Base-by-base conservation (phyloP, 352 stramenopile species). In the Phytophthora sp. region DNA sequence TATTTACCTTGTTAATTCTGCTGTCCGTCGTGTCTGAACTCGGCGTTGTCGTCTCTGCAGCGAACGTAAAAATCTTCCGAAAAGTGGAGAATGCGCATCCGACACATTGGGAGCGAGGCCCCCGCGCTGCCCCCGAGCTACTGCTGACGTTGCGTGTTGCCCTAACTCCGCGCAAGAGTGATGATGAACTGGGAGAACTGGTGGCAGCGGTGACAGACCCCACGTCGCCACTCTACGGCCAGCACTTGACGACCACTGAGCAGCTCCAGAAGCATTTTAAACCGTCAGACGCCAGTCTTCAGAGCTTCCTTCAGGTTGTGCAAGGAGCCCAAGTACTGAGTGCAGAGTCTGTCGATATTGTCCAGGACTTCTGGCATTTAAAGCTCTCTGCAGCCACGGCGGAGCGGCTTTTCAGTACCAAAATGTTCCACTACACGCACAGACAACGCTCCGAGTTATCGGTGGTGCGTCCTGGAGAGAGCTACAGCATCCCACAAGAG, bases 321-420 rank as follows among this genome's bases (percentile, higher is more conserved):
- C 39, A 66, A 44, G 57, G 54, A n/a, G 54, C 35, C 11, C 26
- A 73, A 49, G 57, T 39, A 8, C 31, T 65, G 26, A 29, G 45
- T 0, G 55, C 53, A 1, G 20, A 54, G n/a, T 47, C 77, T 0
- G 7, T 35, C 7, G 78, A 70, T 46, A 50, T 23, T 1, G 16
- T 79, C 9, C 70, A 80, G 23, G 85, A 94, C 53, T 76, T 77
- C 20, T 83, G 78, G 76, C 65, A 57, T 31, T 13, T 90, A n/a
- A 66, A 64, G 1, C 72, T 88, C 60, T 35, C 35, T 56, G 83
- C 74, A 7, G 59, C 45, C 5, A 68, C 71, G 18, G 77, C 79
- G 27, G 85, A 94, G 62, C 39, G 45, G 20, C 55, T 87, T 27
- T 90, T 94, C 26, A 33, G 44, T 16, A 92, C 82, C 24, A 45